Conservation (phyloP, 225 moss, liverwort and hornwort genomes). For the Bryoerythrophyllum caledonicum region DNA sequence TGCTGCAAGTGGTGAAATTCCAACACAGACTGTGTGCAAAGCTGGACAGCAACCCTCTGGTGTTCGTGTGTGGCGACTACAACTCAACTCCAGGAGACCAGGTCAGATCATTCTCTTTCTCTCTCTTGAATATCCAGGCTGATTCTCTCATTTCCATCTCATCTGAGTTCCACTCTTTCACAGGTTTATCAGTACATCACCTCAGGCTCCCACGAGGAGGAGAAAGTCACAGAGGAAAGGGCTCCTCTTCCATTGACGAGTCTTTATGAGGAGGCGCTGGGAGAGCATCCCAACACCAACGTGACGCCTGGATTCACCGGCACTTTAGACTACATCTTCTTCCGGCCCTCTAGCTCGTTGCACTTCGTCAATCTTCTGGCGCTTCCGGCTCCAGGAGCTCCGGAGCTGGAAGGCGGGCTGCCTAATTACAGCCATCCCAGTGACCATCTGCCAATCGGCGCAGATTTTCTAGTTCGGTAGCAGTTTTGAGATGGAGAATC, state of each 20-base stretch:
- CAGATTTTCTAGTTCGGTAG: slow-evolving; percentile 64
- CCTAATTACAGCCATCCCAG: slow-evolving; percentile 83
- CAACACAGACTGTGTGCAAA: slow-evolving; percentile 34
- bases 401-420: slow-evolving; percentile 68
- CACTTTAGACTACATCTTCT: slow-evolving; percentile 89
- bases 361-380: slow-evolving; percentile 52
- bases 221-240: too few relatives aligned
- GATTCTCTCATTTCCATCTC: not conserved
- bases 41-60: slow-evolving; percentile 47
- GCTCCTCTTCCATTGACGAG: slow-evolving; percentile 64
- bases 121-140: not conserved
- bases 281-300: slow-evolving; percentile 78
- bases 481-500: slow-evolving; percentile 22
- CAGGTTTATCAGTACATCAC: slow-evolving; percentile 78
- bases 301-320: slow-evolving; percentile 85
- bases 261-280: slow-evolving; percentile 59
- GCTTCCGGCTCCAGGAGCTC: slow-evolving; percentile 56
- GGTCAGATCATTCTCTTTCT: slow-evolving; percentile 34
- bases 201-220: slow-evolving; percentile 43
- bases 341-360: slow-evolving; percentile 56
- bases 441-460: slow-evolving; percentile 90
- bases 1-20: slow-evolving; percentile 51
- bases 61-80: slow-evolving; percentile 76
- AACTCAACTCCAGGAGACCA: slow-evolving; percentile 86
- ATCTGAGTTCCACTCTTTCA: slow-evolving; percentile 11